Evolutionary conservation across 2,329 filamentous ascomycete genomes (phyloP), one percentile per base, ranked within the genome.

Genomic region (Calonectria ilicicola): DNA sequence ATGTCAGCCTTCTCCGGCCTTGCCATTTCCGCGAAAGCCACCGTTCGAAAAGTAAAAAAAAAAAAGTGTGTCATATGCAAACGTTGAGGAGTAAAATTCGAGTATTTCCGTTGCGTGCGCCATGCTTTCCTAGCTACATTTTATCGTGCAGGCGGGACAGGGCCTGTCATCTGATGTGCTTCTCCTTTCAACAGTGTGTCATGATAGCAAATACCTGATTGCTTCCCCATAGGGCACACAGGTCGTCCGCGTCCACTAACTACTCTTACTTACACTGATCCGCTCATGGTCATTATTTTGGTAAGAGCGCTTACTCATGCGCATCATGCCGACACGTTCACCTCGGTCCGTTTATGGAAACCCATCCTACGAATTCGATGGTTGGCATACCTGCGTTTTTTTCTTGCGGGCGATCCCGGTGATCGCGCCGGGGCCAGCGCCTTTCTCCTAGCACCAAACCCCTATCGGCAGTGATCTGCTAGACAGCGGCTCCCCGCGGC

Each of bases 331-430:
- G 23, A 38, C 53, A 38, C 49, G 29, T 32, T 75, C 32, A 51
- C 60, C 51, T 75, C 51, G 60, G 65, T 47, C 72, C 60, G 70
- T 78, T 40, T 75, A 69, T 40, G 42, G 35, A 62, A 49, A 71
- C 66, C 46, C 63, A 49, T 58, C 49, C 27, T 56, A 68, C 58
- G 58, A 44, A 56, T 46, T 76, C 76, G 70, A 66, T 68, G 71
- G 65, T 79, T 63, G 68, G 68, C 60, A 67, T 72, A 76, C 75
- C 70, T 77, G 75, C 70, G 46, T 73, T 73, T 40, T 68, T 74
- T 62, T 44, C 60, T 72, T 66, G 74, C 77, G 76, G 77, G 72
- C 77, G 75, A 67, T 79, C 76, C 77, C 77, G 77, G 76, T 51
- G 72, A 76, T 74, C 69, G 67, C 65, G 44, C 67, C 72, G 58